Evolutionary conservation across 169 alveolate genomes (phyloP), one percentile per base, ranked within the genome.

Genomic region (Besnoitia besnoiti): DNA sequence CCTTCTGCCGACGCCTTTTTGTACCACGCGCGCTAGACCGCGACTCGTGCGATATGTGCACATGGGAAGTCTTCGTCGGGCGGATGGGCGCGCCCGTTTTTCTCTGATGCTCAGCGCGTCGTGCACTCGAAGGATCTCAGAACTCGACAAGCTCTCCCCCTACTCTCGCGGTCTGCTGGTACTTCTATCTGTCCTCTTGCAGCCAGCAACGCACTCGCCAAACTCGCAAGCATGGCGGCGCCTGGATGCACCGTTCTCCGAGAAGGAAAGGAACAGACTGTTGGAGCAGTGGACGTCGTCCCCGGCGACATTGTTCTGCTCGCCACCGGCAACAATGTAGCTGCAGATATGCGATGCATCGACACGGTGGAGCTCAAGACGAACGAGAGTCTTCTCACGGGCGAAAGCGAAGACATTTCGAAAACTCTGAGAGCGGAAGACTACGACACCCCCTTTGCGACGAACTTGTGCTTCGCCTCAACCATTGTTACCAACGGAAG

Each of bases 311-410:
- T 98, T 46, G 98, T 98, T 40, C 84, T 97, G 33, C 95, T 98
- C 62, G 95, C 94, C 61, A 97, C 98, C 2, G 99, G 99, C 16
- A 99, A 98, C 91, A 96, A 97, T 35, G 98, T 98, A 27, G 98
- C 99, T 24, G 99, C 99, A 7, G 99, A 98, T 95, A 94, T 97
- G 91, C 96, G 99, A 73, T 79, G 98, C 67, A 89, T 97, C 19
- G 99, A 98, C 88, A 97, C 96, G 24, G 96, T 92, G 44, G 99
- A 98, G 93, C 94, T 98, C 82, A 97, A 97, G 91, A 97, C 98
- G 39, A 98, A 98, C 95, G 99, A 98, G 94, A 97, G 99, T 42
- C 96, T 98, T 85, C 96, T 98, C 30, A 98, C 99, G 7, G 99
- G 99, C 61, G 95, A 77, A 39, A 46, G 98, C 44, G 97, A 96